These are phyloP conservation scores for Lithohypha guttulata DNA, from an alignment of 2,329 filamentous ascomycete species.

Conservation along the genomic window DNA sequence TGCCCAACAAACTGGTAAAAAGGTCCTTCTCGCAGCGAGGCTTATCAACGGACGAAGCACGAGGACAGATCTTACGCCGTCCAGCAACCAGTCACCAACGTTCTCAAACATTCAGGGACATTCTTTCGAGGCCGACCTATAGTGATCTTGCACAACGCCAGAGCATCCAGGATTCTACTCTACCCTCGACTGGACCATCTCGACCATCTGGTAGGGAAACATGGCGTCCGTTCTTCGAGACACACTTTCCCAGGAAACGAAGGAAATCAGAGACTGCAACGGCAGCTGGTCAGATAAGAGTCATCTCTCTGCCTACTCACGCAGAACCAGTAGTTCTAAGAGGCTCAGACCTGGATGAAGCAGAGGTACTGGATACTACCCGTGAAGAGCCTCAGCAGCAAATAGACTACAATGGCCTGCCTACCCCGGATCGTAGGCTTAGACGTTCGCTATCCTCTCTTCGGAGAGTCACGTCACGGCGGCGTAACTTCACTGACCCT, in stretches of 20 bases:
- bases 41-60: slow-evolving; percentile 32
- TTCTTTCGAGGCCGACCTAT: slow-evolving; percentile 29
- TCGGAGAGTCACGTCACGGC: slow-evolving; percentile 16
- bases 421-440: slow-evolving; percentile 14
- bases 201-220: neutral
- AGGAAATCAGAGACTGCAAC: slow-evolving; percentile 24
- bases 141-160: slow-evolving; percentile 20
- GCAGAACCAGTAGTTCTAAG: slow-evolving; percentile 14
- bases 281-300: slow-evolving; percentile 9
- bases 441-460: slow-evolving; percentile 27
- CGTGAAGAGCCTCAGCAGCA: neutral
- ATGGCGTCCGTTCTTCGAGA: slow-evolving; percentile 33
- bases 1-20: slow-evolving; percentile 54
- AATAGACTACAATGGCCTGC: neutral
- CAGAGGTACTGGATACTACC: slow-evolving; percentile 5
- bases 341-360: slow-evolving; percentile 13
- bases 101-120: slow-evolving; percentile 37
- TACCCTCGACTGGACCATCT: neutral
- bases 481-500: slow-evolving; percentile 21
- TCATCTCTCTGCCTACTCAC: neutral
- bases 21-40: slow-evolving; percentile 45
- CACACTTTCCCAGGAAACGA: slow-evolving; percentile 30
- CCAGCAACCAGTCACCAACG: slow-evolving; percentile 55
- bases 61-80: slow-evolving; percentile 42
- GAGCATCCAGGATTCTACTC: neutral